Base-by-base conservation (phyloP, 2,329 filamentous ascomycete species). In the Saccharata proteae region DNA sequence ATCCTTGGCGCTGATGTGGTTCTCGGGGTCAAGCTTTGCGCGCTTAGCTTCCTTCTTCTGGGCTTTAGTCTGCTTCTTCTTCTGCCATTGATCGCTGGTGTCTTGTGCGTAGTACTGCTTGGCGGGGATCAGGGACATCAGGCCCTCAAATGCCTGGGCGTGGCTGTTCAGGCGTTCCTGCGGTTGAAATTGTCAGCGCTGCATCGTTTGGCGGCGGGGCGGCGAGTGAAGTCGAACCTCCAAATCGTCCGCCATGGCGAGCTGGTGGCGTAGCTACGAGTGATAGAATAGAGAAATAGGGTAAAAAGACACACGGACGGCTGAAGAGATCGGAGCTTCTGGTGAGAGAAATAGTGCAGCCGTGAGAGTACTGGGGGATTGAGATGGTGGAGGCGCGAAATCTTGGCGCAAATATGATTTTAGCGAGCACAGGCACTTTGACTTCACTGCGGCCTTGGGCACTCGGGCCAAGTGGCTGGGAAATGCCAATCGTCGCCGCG, bases 11-110 rank as follows among this genome's bases (percentile, higher is more conserved):
- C 76, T 90, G 64, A 92, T 90, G 42, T 79, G 77, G 49, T 84
- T 85, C 43, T 88, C 83, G 16, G 90, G 86, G 48, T 96, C 83
- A 23, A 96, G 70, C 61, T 94, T 96, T 38, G 80, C 83, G 51
- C 78, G 72, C 61, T 85, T 85, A 34, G 84, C 81, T 43, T 80
- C 77, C 39, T 75, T 74, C 37, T 82, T 82, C 57, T 93, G 72
- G 55, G 84, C 80, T 54, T 93, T 93, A 30, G 84, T 88, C 61
- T 96, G 86, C 65, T 96, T 96, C 62, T 90, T 93, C 51, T 79
- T 79, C 55, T 77, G 76, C 84, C 85, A 93, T 77, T 94, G 84
- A 47, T 90, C 80, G 57, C 70, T 84, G 40, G 71, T 80, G 52
- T 93, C 84, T 54, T 86, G 76, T 34, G 78, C 82, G 47, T 92